Conservation (phyloP, 768 basidiomycete species). For the Boletus pseudopeckii region DNA sequence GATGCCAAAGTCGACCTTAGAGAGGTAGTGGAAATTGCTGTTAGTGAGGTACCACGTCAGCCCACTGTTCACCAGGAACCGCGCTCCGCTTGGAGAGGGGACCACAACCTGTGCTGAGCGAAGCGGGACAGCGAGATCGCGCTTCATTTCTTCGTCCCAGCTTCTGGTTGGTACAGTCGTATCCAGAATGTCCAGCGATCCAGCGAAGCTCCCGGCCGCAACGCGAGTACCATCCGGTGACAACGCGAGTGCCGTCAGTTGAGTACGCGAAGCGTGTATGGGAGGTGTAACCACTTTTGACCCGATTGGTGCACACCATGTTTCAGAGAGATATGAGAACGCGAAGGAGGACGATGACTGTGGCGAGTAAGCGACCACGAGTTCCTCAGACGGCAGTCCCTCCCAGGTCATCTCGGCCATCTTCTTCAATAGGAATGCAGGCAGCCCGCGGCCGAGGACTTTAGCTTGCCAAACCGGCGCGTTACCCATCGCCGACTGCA, state of each 20-base stretch:
- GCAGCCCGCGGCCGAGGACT: neutral
- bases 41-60: slow-evolving; percentile 5
- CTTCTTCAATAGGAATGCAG: slow-evolving; percentile 1
- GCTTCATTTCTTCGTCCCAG: slow-evolving; percentile 10
- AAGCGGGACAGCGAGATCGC: neutral
- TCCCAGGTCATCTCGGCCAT: neutral
- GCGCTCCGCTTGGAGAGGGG: slow-evolving; percentile 8
- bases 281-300: neutral
- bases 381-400: neutral
- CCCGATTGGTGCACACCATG: neutral
- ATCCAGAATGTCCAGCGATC: slow-evolving; percentile 9
- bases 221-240: slow-evolving; percentile 15
- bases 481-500: neutral
- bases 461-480: slow-evolving; percentile 4
- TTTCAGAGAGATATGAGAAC: neutral
- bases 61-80: neutral
- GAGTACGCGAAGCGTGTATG: neutral
- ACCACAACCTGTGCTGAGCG: neutral
- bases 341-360: neutral
- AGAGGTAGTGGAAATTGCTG: neutral
- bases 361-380: slow-evolving; percentile 3
- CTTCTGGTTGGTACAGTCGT: neutral
- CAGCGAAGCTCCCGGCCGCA: slow-evolving; percentile 9
- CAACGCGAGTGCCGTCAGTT: slow-evolving; percentile 13
- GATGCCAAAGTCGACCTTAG: slow-evolving; percentile 10